Evolutionary conservation across 768 basidiomycete species (phyloP).

Genomic region (Lentinula raphanica): DNA sequence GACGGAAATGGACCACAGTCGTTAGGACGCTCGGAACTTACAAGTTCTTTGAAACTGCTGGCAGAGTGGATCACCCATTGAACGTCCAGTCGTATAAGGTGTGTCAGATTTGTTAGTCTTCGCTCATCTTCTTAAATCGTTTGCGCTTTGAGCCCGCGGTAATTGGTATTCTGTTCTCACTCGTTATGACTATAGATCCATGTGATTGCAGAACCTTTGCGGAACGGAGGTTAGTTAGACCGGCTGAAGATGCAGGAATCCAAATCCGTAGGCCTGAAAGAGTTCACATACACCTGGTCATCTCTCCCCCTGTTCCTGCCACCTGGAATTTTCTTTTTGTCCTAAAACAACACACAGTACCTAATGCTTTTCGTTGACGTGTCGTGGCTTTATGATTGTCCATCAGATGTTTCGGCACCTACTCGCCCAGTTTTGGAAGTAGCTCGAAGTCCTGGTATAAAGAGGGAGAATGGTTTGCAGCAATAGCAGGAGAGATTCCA

Average conservation of each 20-base stretch:
- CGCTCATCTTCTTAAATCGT: neutral
- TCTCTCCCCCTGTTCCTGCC: neutral
- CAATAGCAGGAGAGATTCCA: neutral
- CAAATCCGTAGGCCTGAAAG: neutral
- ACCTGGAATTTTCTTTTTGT: neutral
- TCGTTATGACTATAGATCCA: neutral
- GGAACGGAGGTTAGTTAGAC: neutral
- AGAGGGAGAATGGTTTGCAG: neutral
- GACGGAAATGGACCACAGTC: no score
- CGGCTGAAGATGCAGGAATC: neutral
- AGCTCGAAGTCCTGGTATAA: neutral
- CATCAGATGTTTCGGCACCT: neutral
- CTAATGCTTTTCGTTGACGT: neutral
- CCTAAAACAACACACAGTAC: neutral
- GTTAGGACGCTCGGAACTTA: no score
- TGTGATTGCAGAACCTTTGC: neutral
- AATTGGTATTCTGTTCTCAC: neutral
- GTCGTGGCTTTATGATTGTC: neutral
- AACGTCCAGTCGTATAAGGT: neutral
- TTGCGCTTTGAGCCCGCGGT: neutral
- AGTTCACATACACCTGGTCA: neutral
- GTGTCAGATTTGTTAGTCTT: neutral
- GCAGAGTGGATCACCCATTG: no score
- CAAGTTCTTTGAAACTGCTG: no score
- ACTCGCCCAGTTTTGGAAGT: neutral